Percentiles rank a stretch among this genome's conserved stretches.
These are phyloP conservation scores for Xylariales sp. DNA, from an alignment of 2,329 filamentous ascomycete species.

Conservation along the genomic window DNA sequence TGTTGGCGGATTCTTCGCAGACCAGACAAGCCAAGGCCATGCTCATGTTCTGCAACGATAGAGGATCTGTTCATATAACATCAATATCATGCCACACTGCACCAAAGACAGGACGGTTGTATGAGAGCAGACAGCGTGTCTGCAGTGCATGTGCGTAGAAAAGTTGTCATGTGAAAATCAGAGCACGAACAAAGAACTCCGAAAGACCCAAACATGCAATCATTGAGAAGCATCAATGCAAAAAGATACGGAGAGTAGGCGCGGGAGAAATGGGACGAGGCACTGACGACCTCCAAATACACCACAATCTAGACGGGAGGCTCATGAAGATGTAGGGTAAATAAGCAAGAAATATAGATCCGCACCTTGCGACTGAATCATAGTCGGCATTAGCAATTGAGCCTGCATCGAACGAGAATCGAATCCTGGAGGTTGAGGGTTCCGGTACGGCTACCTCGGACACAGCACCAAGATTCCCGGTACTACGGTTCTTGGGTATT, in stretches of 20 bases:
- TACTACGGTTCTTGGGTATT: conserved; percentile 62
- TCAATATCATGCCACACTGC: conserved; percentile 11
- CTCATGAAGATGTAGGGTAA: no score
- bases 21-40: conserved; percentile 79
- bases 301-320: no score
- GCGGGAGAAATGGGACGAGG: no score
- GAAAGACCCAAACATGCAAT: no score
- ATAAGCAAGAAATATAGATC: no score
- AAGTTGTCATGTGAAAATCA: no score
- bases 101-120: conserved; percentile 7
- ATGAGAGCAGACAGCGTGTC: background rate
- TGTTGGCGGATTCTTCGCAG: conserved; percentile 92
- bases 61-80: conserved; percentile 58
- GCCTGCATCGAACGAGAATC: conserved; percentile 74
- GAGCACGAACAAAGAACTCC: no score
- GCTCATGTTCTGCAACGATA: conserved; percentile 80
- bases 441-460: conserved; percentile 42
- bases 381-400: conserved; percentile 54
- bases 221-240: no score
- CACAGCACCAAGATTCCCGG: conserved; percentile 53
- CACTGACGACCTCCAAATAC: no score
- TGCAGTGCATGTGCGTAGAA: background rate
- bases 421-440: conserved; percentile 50
- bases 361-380: conserved; percentile 72
- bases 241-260: no score